Evolutionary conservation across 495 filamentous ascomycete species (phyloP).

Genomic region (Poronia punctata): DNA sequence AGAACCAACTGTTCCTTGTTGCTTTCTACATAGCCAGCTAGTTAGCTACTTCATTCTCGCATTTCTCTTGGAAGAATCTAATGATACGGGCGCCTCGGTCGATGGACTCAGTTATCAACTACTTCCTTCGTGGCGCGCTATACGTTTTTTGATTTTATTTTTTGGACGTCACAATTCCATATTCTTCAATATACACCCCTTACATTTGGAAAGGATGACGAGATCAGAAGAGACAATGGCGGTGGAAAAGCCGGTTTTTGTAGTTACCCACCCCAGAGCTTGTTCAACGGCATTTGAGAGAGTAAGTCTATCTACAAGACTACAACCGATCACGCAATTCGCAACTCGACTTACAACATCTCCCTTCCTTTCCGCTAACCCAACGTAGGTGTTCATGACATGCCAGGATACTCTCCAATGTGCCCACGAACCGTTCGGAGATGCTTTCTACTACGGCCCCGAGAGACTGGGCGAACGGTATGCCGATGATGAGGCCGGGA

Average conservation of each 20-base stretch:
- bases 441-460: slow-evolving; percentile 91
- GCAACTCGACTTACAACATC: slow-evolving; percentile 5
- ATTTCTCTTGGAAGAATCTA: slow-evolving; percentile 1
- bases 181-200: too few species aligned
- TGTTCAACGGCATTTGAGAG: slow-evolving; percentile 96
- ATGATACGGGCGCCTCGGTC: slow-evolving; percentile 15
- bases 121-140: slow-evolving; percentile 24
- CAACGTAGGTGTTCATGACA: slow-evolving; percentile 89
- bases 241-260: slow-evolving; percentile 78
- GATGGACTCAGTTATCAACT: slow-evolving; percentile 16
- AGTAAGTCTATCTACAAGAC: slow-evolving; percentile 49
- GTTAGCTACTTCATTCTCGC: not conserved
- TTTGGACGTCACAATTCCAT: too few species aligned
- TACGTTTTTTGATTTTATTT: too few species aligned
- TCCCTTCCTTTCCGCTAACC: slow-evolving; percentile 1
- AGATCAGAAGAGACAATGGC: too few species aligned
- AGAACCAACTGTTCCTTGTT: slow-evolving; percentile 2
- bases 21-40: not conserved
- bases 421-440: slow-evolving; percentile 92
- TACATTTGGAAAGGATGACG: too few species aligned
- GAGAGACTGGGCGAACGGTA: slow-evolving; percentile 76
- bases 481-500: slow-evolving; percentile 59
- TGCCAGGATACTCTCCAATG: slow-evolving; percentile 69
- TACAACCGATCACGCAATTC: slow-evolving; percentile 8
- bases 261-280: slow-evolving; percentile 87